Base-by-base conservation (phyloP, 192 early-diverging fungal genomes). In the Geranomyces michiganensis region DNA sequence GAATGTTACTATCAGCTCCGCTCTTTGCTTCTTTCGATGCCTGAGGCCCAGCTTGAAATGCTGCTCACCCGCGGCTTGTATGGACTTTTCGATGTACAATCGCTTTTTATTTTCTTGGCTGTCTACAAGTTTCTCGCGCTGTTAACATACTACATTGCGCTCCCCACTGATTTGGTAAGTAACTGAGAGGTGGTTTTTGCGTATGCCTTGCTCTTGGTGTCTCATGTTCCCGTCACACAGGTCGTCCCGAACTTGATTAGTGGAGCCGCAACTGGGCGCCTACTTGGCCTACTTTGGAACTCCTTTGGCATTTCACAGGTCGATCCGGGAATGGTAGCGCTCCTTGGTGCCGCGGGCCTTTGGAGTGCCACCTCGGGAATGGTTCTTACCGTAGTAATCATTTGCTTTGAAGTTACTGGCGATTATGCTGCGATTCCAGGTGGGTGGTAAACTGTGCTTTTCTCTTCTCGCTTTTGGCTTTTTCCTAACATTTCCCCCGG, bases 211-310 rank as follows among this genome's bases (percentile, higher is more conserved):
- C 8, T 36, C 2, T 13, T 67, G 14, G 15, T 26, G 51, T 33
- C n/a, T 15, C 29, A 19, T 64, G 56, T 31, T 19, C 49, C 72
- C 9, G 1, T 74, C 73, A 67, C n/a, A n/a, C n/a, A 77, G 53
- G 78, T 79, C 29, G 65, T 80, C 53, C 79, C 79, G 19, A 80
- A 80, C 48, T 32, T 80, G 47, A 80, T 80, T 43, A 78, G 78
- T 14, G 79, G 79, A n/a, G 79, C 79, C 14, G 48, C 44, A 7
- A 65, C 71, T 1, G 79, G 79, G 1, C 65, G 79, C 13, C n/a
- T 80, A 27, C 46, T 70, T 24, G 79, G 75, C 1, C 14, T 80
- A 0, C 12, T 41, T 55, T 29, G 79, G 33, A 78, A 80, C 72
- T 17, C 31, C 19, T 61, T 80, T 24, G 44, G 31, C 36, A 60